Evolutionary conservation across 2,329 filamentous ascomycete species (phyloP).

Genomic region (Fusarium anthophilum): DNA sequence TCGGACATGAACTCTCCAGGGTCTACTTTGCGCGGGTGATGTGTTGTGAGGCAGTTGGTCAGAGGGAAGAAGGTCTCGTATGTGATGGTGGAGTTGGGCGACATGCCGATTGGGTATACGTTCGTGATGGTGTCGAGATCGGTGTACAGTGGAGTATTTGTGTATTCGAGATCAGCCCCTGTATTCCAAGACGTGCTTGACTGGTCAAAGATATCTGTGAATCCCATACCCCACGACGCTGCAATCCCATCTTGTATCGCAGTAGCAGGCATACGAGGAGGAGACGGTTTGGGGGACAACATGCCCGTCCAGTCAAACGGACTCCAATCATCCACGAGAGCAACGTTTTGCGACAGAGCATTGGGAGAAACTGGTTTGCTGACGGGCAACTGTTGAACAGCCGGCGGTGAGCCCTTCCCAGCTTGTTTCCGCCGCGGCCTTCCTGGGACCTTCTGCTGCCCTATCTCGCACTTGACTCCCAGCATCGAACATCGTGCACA

Average conservation of each 20-base stretch:
- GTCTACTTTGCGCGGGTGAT: neutral
- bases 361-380: accelerated
- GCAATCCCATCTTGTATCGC: neutral
- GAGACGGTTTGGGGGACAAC: accelerated
- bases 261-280: neutral
- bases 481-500: neutral
- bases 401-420: neutral
- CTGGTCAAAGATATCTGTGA: neutral
- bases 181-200: accelerated
- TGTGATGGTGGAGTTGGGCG: accelerated
- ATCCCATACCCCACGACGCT: neutral
- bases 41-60: neutral
- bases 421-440: neutral
- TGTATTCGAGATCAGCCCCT: neutral
- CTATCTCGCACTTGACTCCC: neutral
- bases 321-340: neutral
- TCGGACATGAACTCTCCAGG: neutral
- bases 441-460: neutral
- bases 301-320: neutral
- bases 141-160: neutral
- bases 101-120: accelerated
- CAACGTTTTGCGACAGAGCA: accelerated
- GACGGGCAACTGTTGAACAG: neutral
- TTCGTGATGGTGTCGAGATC: neutral
- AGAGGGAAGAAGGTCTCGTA: neutral